Conservation (phyloP, 2,329 filamentous ascomycete genomes). For the Cladosporium velox region DNA sequence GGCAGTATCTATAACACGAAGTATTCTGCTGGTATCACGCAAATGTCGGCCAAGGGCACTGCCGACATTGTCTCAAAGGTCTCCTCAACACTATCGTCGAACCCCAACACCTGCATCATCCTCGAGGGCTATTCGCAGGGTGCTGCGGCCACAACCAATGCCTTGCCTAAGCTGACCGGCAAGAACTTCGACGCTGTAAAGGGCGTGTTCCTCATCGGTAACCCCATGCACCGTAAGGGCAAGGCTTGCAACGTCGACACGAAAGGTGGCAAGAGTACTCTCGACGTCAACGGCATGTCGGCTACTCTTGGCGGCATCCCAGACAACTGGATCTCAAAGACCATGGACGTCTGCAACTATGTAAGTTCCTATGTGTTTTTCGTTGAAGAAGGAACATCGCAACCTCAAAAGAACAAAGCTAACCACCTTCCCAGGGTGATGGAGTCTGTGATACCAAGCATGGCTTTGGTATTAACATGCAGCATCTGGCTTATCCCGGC, state of each 20-base stretch:
- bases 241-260: conserved; percentile 41
- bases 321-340: conserved; percentile 39
- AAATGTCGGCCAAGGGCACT: conserved; percentile 36
- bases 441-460: conserved; percentile 41
- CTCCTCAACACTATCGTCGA: conserved; percentile 28
- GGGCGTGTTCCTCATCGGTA: conserved; percentile 41
- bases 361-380: conserved; percentile 28
- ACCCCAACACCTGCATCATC: conserved; percentile 40
- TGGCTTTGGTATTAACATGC: conserved; percentile 36
- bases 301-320: conserved; percentile 29
- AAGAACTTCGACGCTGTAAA: conserved; percentile 39
- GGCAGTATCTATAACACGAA: conserved; percentile 41
- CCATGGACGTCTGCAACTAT: conserved; percentile 41
- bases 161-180: conserved; percentile 38
- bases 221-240: conserved; percentile 38
- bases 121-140: conserved; percentile 43
- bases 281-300: conserved; percentile 35
- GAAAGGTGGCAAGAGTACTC: conserved; percentile 38
- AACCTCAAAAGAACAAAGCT: background rate
- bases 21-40: conserved; percentile 35
- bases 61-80: conserved; percentile 40
- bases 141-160: conserved; percentile 40
- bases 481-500: conserved; percentile 35
- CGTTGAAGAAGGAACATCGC: background rate
- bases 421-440: conserved; percentile 33